Percentiles rank a stretch among this genome's conserved stretches.
Conservation (phyloP, 345 rosid genomes). For the Rhodomyrtus tomentosa region DNA sequence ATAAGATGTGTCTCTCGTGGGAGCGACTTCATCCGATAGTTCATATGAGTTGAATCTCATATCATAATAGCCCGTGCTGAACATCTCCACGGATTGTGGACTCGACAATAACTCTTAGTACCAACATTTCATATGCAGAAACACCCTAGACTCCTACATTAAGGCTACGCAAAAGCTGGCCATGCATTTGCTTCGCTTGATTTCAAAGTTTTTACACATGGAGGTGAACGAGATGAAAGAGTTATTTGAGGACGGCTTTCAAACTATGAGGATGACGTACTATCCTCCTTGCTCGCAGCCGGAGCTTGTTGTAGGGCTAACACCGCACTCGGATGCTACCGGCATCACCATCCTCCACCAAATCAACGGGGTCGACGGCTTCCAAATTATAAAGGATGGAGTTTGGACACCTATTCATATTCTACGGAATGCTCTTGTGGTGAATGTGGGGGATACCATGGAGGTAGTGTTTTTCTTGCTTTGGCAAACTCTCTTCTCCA, state of each 20-base stretch:
- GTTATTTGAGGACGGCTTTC: constrained; percentile 26
- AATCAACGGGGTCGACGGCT: constrained; percentile 8
- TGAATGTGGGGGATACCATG: constrained; percentile 12
- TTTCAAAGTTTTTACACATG: constrained; percentile 6
- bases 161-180: constrained; percentile 11
- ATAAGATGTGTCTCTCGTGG: neutral
- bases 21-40: neutral
- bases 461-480: constrained; percentile 4
- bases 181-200: constrained; percentile 6
- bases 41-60: neutral
- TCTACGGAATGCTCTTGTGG: constrained; percentile 1
- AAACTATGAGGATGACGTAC: constrained; percentile 13
- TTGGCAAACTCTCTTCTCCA: neutral
- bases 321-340: constrained; percentile 9
- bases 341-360: constrained; percentile 13
- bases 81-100: neutral
- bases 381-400: constrained; percentile 12
- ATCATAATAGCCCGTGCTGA: neutral
- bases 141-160: constrained; percentile 12
- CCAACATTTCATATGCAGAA: constrained; percentile 3
- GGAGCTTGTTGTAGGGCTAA: constrained; percentile 14
- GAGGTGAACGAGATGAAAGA: constrained; percentile 9
- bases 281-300: constrained; percentile 11
- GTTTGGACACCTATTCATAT: constrained; percentile 4
- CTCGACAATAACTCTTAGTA: neutral